Percentiles rank a stretch among this genome's conserved stretches.
Evolutionary conservation across 257 asterid genomes (phyloP).

Genomic region (Solanum clarkiae): DNA sequence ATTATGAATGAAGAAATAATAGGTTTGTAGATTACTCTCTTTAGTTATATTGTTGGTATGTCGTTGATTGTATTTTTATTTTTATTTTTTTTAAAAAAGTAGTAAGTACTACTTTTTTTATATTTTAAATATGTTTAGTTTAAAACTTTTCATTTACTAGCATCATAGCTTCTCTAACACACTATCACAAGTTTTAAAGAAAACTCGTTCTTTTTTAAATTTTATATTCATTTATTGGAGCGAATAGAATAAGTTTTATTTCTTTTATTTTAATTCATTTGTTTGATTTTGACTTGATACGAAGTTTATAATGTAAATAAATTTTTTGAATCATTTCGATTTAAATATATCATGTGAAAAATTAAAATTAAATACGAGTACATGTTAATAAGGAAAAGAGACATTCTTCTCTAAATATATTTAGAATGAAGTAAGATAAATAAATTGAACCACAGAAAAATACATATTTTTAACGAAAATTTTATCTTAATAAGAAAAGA

Average conservation of each 20-base stretch:
- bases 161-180: not conserved
- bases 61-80: not conserved
- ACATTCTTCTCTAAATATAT: no score
- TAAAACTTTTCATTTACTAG: not conserved
- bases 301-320: no score
- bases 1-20: not conserved
- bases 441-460: no score
- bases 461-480: no score
- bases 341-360: no score
- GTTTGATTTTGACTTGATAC: not conserved
- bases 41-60: not conserved
- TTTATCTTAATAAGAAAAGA: no score
- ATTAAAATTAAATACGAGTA: no score
- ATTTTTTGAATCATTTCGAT: accelerated
- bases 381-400: no score
- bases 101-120: not conserved
- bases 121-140: not conserved
- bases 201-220: not conserved
- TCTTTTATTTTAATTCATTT: not conserved
- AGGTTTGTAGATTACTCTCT: not conserved
- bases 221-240: not conserved
- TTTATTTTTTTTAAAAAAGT: not conserved
- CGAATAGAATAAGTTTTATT: not conserved
- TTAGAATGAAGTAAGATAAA: no score
- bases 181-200: not conserved